Conservation (phyloP, 768 basidiomycete species). For the Mycena rosella region DNA sequence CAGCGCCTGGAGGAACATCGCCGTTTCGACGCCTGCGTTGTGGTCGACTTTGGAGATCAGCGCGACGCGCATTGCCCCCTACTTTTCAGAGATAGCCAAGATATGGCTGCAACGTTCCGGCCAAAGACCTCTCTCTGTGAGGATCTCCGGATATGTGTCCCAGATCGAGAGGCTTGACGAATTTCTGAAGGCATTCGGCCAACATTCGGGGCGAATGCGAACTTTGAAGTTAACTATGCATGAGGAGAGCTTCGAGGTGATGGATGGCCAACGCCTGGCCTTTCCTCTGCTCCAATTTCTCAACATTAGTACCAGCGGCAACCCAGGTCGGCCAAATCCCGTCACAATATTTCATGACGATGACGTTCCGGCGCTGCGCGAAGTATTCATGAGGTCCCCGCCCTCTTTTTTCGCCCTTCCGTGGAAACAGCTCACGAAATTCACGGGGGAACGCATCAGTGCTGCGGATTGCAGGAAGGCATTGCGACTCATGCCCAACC, state of each 20-base stretch:
- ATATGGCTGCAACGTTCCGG: slow-evolving; percentile 11
- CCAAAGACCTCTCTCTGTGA: slow-evolving; percentile 6
- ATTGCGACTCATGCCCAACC: slow-evolving; percentile 7
- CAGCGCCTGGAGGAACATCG: too few species aligned
- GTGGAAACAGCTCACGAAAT: slow-evolving; percentile 22
- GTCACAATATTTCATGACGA: too few species aligned
- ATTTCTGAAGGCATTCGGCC: neutral
- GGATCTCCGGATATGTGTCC: neutral
- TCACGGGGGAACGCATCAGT: slow-evolving; percentile 18
- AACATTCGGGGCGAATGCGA: neutral
- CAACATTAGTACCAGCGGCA: neutral
- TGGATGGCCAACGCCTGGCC: neutral
- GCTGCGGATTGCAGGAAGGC: slow-evolving; percentile 3
- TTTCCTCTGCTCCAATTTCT: slow-evolving; percentile 5
- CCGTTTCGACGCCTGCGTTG: too few species aligned
- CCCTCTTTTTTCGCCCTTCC: slow-evolving; percentile 6
- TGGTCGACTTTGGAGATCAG: too few species aligned
- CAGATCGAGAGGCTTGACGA: neutral
- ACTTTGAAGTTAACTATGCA: neutral
- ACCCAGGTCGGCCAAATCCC: too few species aligned
- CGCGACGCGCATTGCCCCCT: too few species aligned
- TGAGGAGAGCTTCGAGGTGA: neutral
- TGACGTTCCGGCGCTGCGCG: neutral
- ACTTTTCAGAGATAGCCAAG: neutral
- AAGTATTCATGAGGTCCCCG: neutral